These are phyloP conservation scores for Triangularia verruculosa DNA, from an alignment of 2,329 filamentous ascomycete genomes.

Conservation along the genomic window DNA sequence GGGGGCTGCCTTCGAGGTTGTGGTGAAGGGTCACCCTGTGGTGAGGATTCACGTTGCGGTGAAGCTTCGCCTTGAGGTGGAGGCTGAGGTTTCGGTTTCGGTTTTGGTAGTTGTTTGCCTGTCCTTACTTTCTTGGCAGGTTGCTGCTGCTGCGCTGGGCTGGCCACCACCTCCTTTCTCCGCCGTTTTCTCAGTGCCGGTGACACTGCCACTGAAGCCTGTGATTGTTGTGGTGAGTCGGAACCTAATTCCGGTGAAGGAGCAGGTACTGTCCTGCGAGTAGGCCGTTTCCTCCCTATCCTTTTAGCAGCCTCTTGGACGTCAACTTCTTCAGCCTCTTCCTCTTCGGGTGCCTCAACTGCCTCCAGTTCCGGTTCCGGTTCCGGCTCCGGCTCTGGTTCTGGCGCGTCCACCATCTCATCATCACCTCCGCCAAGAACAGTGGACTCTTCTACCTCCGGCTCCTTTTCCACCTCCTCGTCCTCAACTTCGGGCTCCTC, in stretches of 20 bases:
- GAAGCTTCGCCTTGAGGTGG: constrained; percentile 5
- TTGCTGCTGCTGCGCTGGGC: constrained; percentile 39
- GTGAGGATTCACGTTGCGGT: constrained; percentile 9
- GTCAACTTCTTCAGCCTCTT: constrained; percentile 43
- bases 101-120: constrained; percentile 11
- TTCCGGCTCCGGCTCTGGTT: not conserved
- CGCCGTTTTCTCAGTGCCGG: constrained; percentile 39
- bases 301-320: constrained; percentile 41
- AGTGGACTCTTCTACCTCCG: not conserved
- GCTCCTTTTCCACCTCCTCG: constrained; percentile 2
- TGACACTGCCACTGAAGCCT: constrained; percentile 33
- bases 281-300: constrained; percentile 43
- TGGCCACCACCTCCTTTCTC: constrained; percentile 41
- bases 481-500: constrained; percentile 10
- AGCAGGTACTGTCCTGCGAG: constrained; percentile 37
- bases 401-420: not conserved
- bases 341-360: constrained; percentile 26
- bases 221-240: constrained; percentile 17
- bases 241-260: constrained; percentile 44
- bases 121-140: constrained; percentile 22
- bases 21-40: not conserved
- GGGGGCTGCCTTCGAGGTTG: not conserved
- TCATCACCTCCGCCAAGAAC: not conserved
- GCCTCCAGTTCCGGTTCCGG: not conserved
- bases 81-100: constrained; percentile 12